phyloP scores from a whole-genome alignment of 225 moss, liverwort and hornwort genomes.

The Straminergon stramineum region DNA sequence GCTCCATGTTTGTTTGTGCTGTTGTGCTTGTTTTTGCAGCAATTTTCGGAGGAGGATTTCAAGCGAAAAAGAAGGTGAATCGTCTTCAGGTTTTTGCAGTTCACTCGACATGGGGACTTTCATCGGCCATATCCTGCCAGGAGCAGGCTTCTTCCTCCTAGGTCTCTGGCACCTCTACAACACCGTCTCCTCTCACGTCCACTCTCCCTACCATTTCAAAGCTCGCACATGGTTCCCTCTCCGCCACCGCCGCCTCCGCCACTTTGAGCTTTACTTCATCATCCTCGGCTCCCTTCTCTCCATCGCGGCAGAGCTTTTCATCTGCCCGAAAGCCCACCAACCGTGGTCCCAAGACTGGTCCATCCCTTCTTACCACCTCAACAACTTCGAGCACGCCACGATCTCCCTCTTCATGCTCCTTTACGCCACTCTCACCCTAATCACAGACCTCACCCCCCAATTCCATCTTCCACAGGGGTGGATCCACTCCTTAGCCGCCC shows the following conservation, averaged over 20 bases:
- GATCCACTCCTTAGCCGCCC: constrained; percentile 40
- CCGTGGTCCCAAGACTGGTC: constrained; percentile 70
- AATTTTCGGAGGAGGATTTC: background rate
- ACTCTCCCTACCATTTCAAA: constrained; percentile 49
- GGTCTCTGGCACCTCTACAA: constrained; percentile 83
- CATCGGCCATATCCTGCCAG: constrained; percentile 75
- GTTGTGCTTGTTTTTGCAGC: background rate
- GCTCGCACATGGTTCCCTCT: constrained; percentile 51
- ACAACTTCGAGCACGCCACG: constrained; percentile 92
- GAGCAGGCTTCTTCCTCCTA: constrained; percentile 50
- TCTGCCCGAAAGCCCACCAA: constrained; percentile 65
- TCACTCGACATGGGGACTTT: constrained; percentile 55
- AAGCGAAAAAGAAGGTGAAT: background rate
- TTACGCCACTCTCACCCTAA: constrained; percentile 37
- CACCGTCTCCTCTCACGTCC: constrained; percentile 25
- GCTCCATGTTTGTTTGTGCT: background rate
- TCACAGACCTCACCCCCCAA: constrained; percentile 11
- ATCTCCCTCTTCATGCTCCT: constrained; percentile 73
- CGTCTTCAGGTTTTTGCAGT: background rate
- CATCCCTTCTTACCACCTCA: constrained; percentile 59
- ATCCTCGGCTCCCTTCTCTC: constrained; percentile 44
- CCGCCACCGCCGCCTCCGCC: constrained; percentile 10
- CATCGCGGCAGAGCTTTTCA: constrained; percentile 81
- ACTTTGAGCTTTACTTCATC: constrained; percentile 46
- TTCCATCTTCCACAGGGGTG: constrained; percentile 36